Conservation (phyloP, 768 basidiomycete species). For the Pisolithus orientalis region DNA sequence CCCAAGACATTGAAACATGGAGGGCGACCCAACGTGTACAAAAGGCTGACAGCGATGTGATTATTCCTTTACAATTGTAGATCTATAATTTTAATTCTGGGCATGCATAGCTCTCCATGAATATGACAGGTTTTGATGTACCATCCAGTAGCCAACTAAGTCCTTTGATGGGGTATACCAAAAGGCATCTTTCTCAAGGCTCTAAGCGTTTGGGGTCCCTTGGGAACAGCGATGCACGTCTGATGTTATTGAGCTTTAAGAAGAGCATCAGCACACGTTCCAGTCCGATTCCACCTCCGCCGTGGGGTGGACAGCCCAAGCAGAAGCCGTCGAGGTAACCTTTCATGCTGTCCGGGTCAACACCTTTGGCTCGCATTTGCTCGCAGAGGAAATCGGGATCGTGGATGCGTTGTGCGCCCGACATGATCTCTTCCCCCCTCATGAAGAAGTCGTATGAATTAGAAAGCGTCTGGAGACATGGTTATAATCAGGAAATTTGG, state of each 20-base stretch:
- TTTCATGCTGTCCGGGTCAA: slow-evolving; percentile 90
- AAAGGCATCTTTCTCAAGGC: slow-evolving; percentile 42
- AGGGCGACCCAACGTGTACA: background rate
- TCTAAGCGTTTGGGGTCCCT: slow-evolving; percentile 93
- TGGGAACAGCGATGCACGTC: slow-evolving; percentile 90
- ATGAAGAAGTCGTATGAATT: slow-evolving; percentile 99
- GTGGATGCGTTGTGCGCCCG: slow-evolving; percentile 97
- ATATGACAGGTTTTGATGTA: background rate
- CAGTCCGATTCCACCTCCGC: slow-evolving; percentile 92
- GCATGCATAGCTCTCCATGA: background rate
- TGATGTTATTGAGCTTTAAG: slow-evolving; percentile 93
- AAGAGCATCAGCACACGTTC: slow-evolving; percentile 97
- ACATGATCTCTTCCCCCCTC: slow-evolving; percentile 98
- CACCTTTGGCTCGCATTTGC: slow-evolving; percentile 81
- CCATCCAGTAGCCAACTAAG: background rate
- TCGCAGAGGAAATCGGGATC: slow-evolving; percentile 75
- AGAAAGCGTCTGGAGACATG: slow-evolving; percentile 60
- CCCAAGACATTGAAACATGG: background rate
- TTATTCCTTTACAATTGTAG: slow-evolving; percentile 13
- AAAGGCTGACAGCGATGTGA: background rate
- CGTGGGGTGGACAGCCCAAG: slow-evolving; percentile 93
- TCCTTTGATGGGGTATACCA: background rate
- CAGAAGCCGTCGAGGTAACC: slow-evolving; percentile 92
- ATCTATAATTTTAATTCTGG: slow-evolving; percentile 8
- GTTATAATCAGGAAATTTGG: slow-evolving; percentile 1